Evolutionary conservation across 371 early-diverging fungal species (phyloP), one percentile per base, ranked within the genome.

Genomic region (Chytridiales sp.): DNA sequence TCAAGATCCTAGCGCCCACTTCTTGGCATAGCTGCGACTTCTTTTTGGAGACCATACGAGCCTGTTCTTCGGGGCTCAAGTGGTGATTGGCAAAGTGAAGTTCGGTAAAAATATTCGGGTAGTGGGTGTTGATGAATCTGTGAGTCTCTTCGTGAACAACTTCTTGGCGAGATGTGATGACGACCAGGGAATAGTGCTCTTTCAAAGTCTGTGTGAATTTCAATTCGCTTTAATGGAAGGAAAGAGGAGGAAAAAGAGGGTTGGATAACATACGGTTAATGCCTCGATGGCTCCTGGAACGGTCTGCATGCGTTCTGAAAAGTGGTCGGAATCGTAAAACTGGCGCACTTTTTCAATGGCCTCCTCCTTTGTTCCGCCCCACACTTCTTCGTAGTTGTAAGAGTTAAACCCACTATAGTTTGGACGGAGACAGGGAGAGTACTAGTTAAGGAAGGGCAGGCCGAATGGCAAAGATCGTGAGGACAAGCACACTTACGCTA

Each of bases 51-150:
- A 38, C 46, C 56, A 55, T 56, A 9, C 44, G 19, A 6, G 47
- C 34, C 19, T 35, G 50, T 49, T 62, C 62, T 44, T 62, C 63
- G 30, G 56, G 48, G 8, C 56, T 56, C 50, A 62, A 35, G 39
- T 26, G 43, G 38, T 62, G 63, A 36, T 62, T 62, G 21, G 63
- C 63, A 50, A 62, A 62, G 29, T 62, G 63, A 29, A 62, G 41
- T 8, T 62, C 63, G 24, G 38, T 43, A 34, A 62, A 56, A 21
- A 62, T 40, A 1, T 38, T 43, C 13, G 47, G 47, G 35, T 21
- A 62, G 21, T 62, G 26, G 6, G 11, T 26, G 29, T 48, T 29
- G 31, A 62, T 30, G 32, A 62, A 62, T 15, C 4, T 2, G 39
- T 62, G 63, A 15, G 63, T 62, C n/a, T 34, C 63, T 36, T 49